Evolutionary conservation across 768 basidiomycete species (phyloP).

Genomic region (Pulveroboletus sp.): DNA sequence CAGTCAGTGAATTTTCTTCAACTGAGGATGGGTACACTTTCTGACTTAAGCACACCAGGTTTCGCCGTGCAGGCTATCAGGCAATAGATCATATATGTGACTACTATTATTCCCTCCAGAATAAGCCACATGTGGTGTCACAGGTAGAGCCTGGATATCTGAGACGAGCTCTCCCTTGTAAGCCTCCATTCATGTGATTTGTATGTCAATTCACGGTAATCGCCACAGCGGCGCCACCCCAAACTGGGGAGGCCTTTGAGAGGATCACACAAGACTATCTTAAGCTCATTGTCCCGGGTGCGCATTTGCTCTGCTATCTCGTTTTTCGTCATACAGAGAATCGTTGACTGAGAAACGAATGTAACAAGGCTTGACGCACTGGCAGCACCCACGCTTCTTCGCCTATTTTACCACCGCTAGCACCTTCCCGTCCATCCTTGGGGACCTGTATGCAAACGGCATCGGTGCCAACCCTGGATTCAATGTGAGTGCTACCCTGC

Average conservation of each 20-base stretch:
- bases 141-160: slow-evolving; percentile 83
- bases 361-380: slow-evolving; percentile 45
- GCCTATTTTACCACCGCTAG: slow-evolving; percentile 79
- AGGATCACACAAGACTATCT: slow-evolving; percentile 75
- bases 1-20: background rate
- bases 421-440: slow-evolving; percentile 79
- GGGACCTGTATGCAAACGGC: slow-evolving; percentile 74
- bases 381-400: slow-evolving; percentile 53
- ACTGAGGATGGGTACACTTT: background rate
- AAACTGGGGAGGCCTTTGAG: slow-evolving; percentile 67
- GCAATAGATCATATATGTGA: slow-evolving; percentile 89
- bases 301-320: background rate
- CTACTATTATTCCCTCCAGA: slow-evolving; percentile 67
- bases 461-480: slow-evolving; percentile 80
- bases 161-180: slow-evolving; percentile 60
- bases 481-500: slow-evolving; percentile 47
- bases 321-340: background rate
- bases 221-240: slow-evolving; percentile 50
- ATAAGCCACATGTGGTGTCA: slow-evolving; percentile 61
- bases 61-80: slow-evolving; percentile 79
- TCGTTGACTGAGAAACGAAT: background rate
- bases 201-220: background rate
- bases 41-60: slow-evolving; percentile 40
- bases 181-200: slow-evolving; percentile 1
- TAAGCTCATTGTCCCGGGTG: slow-evolving; percentile 74